phyloP scores from a whole-genome alignment of 441 rosid genomes.

The Pelargonium myrrhifolium region DNA sequence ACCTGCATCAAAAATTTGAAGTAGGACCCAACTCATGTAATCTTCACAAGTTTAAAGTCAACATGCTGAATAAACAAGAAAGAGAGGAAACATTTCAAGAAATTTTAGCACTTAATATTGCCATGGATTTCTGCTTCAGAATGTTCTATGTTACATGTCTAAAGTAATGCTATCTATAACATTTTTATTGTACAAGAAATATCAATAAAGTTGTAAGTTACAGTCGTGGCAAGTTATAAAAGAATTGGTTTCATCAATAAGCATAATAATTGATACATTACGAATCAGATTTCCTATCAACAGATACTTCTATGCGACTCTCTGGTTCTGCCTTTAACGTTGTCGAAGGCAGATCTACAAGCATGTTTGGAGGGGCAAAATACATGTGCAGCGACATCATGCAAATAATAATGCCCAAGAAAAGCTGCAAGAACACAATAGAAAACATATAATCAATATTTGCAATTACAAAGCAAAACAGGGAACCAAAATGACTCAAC shows the following conservation, averaged over 20 bases:
- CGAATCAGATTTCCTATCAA: slow-evolving; percentile 45
- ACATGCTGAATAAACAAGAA: no score
- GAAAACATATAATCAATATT: background rate
- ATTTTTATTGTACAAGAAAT: background rate
- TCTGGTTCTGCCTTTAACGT: slow-evolving; percentile 35
- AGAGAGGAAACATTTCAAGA: no score
- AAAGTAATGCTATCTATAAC: background rate
- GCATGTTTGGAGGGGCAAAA: slow-evolving; percentile 62
- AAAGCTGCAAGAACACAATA: slow-evolving; percentile 44
- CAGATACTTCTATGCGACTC: slow-evolving; percentile 39
- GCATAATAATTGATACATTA: slow-evolving; percentile 22
- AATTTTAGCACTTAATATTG: no score
- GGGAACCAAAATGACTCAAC: no score
- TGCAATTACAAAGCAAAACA: slow-evolving; percentile 1
- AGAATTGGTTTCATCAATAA: slow-evolving; percentile 8
- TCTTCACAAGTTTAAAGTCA: no score
- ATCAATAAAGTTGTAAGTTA: background rate
- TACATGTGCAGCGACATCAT: slow-evolving; percentile 86
- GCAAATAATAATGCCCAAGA: slow-evolving; percentile 70
- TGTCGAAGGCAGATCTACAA: slow-evolving; percentile 41
- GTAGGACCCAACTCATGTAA: no score
- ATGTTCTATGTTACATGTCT: no score
- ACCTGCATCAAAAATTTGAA: no score
- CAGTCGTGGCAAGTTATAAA: background rate
- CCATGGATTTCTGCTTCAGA: no score